Evolutionary conservation across 306 rosid species (phyloP), one percentile per base, ranked within the genome.

Genomic region (Dalbergia oliveri): DNA sequence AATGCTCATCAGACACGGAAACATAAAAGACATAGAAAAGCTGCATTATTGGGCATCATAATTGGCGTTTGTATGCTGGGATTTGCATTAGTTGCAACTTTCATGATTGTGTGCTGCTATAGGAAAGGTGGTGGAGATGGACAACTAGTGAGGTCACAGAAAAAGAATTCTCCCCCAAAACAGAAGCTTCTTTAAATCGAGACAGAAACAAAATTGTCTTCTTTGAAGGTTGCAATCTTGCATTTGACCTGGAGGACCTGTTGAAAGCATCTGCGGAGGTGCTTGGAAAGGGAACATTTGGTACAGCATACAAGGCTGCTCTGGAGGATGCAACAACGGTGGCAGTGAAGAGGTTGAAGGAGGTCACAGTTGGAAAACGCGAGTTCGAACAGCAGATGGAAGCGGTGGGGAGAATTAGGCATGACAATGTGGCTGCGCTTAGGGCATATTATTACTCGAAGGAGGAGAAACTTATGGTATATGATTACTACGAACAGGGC

Each of bases 241-340:
- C 90, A 43, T 94, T 94, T 80, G 94, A 94, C 79, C 58, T 94
- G 58, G 99, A 94, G 75, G 99, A 94, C 84, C 76, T 94, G 86
- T 64, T 93, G 89, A 91, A 95, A 71, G 97, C 99, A 6, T 94
- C 99, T 37, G 97, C 99, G 10, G 97, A 93, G 86, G 93, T 94
- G 7, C 97, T 94, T 13, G 97, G 99, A 35, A 94, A 94, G 82
- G 99, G 99, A 62, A 88, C 91, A 18, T 91, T 87, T 43, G 95
- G 97, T 51, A 93, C 97, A 1, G 86, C 92, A 0, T 94, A 94
- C 50, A 94, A 93, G 90, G 99, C 99, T 10, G 90, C 94, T 33
- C 33, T 94, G 54, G 99, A 93, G 67, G 99, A 94, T 13, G 80
- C 88, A 9, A 87, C 86, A 5, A 88, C 93, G 0, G 90, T 94